Evolutionary conservation across 169 alveolate species (phyloP), one percentile per base, ranked within the genome.

Genomic region (Babesia ovata): DNA sequence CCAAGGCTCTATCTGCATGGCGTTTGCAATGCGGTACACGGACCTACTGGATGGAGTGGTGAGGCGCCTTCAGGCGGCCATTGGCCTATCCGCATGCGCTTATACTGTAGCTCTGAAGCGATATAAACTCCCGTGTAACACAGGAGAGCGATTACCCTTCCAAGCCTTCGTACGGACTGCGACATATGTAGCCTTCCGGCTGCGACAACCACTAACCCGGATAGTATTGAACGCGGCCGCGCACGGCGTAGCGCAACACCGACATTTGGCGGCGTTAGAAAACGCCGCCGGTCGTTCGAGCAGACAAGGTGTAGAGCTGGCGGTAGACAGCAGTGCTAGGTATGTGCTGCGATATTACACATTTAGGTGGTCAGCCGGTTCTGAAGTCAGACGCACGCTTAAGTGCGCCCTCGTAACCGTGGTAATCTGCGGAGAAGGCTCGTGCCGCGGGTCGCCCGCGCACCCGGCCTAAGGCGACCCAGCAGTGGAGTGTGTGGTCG

Each of bases 41-140:
- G 26, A 39, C 70, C 24, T 75, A 82, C 89, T 49, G 89, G 89
- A 58, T 82, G 89, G 21, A 82, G 49, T 11, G 89, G 89, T 8
- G 89, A 82, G 0, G 85, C 67, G 48, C 73, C 83, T 46, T 76
- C 71, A 28, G 89, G 89, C 22, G 89, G 89, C 89, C 89, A 82
- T 21, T 67, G 62, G 44, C 84, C 84, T 3, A 79, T 70, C 24
- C 46, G 39, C 87, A 79, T 70, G 12, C 87, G 82, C 62, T 79
- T 79, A 56, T 70, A 79, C 70, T 70, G 81, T 33, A 79, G 46
- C 21, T 79, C 86, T 76, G 60, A 8, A 28, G 29, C 24, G 49
- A 6, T 16, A 16, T 22, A n/a, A 21, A 12, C 14, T 16, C 14
- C 54, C 8, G 8, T 0, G 14, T 14, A 6, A 56, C 28, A 28